Conservation (phyloP, 371 early-diverging fungal species). For the Actinomucor elegans region DNA sequence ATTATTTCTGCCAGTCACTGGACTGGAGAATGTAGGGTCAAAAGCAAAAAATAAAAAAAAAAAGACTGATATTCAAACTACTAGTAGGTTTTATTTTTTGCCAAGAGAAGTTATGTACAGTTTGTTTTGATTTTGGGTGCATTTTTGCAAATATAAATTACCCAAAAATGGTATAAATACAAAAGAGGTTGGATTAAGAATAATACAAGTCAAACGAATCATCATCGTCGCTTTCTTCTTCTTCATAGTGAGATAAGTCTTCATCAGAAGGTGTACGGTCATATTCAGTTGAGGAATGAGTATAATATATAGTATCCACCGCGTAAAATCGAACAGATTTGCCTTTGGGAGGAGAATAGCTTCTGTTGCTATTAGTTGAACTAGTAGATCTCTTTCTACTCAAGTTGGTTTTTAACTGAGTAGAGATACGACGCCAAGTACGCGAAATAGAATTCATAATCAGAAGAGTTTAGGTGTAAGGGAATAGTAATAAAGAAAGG, state of each 20-base stretch:
- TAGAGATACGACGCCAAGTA: conserved; percentile 29
- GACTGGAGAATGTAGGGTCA: too few species aligned
- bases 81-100: too few species aligned
- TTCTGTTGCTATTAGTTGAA: neutral
- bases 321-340: conserved; percentile 41
- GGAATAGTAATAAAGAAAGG: neutral
- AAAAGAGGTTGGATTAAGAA: too few species aligned
- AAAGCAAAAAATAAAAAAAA: too few species aligned
- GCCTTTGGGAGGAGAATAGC: neutral
- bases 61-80: too few species aligned
- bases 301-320: conserved; percentile 38
- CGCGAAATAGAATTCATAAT: conserved; percentile 25
- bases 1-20: too few species aligned
- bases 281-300: conserved; percentile 42
- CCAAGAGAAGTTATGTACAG: too few species aligned
- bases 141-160: too few species aligned
- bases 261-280: conserved; percentile 39
- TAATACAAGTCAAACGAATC: neutral
- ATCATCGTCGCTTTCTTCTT: neutral
- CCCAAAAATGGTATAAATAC: too few species aligned
- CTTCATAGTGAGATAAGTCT: conserved; percentile 9
- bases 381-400: conserved; percentile 4
- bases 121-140: too few species aligned
- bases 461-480: too few species aligned
- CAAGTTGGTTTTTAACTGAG: conserved; percentile 15